A percentile compares a stretch with the other conserved stretches of the same genome.
phyloP scores from a whole-genome alignment of 257 asterid genomes.

The Gynochthodes officinalis region DNA sequence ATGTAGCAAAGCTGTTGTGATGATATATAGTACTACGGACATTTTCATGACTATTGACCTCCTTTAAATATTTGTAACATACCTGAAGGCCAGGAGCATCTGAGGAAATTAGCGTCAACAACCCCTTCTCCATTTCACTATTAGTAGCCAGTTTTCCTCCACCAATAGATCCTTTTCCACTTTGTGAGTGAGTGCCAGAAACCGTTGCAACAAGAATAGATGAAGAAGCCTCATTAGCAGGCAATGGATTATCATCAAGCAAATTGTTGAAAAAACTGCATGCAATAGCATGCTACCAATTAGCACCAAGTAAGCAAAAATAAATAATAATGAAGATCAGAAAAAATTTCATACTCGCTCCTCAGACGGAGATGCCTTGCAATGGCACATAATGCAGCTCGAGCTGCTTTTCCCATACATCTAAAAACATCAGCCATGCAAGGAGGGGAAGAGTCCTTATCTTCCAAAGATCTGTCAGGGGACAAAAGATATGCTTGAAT shows the following conservation, averaged over 20 bases:
- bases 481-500: constrained; percentile 16
- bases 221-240: constrained; percentile 78
- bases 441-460: constrained; percentile 85
- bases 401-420: constrained; percentile 95
- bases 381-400: constrained; percentile 75
- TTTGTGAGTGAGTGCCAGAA: constrained; percentile 49
- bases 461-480: constrained; percentile 66
- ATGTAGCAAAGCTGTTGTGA: neutral
- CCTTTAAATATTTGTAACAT: constrained; percentile 7
- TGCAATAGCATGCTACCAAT: constrained; percentile 19
- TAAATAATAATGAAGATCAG: neutral
- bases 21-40: neutral
- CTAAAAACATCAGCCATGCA: constrained; percentile 91
- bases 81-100: constrained; percentile 94
- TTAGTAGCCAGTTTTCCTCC: constrained; percentile 56
- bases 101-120: constrained; percentile 73
- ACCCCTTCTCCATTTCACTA: constrained; percentile 80
- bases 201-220: constrained; percentile 73
- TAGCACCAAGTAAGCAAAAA: neutral
- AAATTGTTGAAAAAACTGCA: constrained; percentile 83
- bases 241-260: constrained; percentile 94
- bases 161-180: constrained; percentile 49
- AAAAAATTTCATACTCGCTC: constrained; percentile 63
- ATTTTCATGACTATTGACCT: neutral
- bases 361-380: constrained; percentile 93